These are phyloP conservation scores for Eutrema salsugineum DNA, from an alignment of 441 rosid species.

Conservation along the genomic window DNA sequence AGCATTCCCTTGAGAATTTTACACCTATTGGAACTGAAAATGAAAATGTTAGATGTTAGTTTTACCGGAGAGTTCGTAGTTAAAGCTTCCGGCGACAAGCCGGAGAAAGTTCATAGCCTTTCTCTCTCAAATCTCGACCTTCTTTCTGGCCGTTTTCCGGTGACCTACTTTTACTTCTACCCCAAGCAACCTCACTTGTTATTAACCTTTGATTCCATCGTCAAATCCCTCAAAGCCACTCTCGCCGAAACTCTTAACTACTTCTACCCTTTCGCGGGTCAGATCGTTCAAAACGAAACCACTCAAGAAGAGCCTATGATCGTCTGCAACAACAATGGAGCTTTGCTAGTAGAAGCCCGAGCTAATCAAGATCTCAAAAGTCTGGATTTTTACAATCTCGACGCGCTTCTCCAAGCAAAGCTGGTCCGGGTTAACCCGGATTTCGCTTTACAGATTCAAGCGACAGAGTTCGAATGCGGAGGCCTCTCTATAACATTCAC, in stretches of 20 bases:
- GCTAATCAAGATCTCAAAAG: constrained; percentile 44
- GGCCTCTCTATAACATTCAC: constrained; percentile 67
- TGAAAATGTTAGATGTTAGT: constrained; percentile 38
- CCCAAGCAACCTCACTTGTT: constrained; percentile 19
- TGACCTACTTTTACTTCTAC: constrained; percentile 77
- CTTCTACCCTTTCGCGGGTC: constrained; percentile 76
- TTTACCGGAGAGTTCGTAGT: constrained; percentile 40
- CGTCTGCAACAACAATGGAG: constrained; percentile 69
- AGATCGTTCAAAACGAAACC: constrained; percentile 42
- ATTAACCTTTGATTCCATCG: constrained; percentile 23
- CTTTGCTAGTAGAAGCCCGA: constrained; percentile 50
- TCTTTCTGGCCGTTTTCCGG: constrained; percentile 81
- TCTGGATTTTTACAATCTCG: constrained; percentile 58
- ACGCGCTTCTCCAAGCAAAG: constrained; percentile 44
- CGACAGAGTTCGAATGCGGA: constrained; percentile 55
- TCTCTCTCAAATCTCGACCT: constrained; percentile 82
- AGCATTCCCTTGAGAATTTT: neutral
- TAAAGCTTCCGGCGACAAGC: constrained; percentile 25
- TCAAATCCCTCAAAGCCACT: constrained; percentile 46
- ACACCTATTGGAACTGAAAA: constrained; percentile 3
- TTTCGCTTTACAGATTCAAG: constrained; percentile 62
- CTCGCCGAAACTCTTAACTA: constrained; percentile 49
- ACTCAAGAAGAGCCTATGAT: constrained; percentile 65
- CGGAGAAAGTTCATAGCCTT: constrained; percentile 22
- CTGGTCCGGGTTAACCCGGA: constrained; percentile 45